Conservation (phyloP, 257 asterid species). For the Voacanga thouarsii region DNA sequence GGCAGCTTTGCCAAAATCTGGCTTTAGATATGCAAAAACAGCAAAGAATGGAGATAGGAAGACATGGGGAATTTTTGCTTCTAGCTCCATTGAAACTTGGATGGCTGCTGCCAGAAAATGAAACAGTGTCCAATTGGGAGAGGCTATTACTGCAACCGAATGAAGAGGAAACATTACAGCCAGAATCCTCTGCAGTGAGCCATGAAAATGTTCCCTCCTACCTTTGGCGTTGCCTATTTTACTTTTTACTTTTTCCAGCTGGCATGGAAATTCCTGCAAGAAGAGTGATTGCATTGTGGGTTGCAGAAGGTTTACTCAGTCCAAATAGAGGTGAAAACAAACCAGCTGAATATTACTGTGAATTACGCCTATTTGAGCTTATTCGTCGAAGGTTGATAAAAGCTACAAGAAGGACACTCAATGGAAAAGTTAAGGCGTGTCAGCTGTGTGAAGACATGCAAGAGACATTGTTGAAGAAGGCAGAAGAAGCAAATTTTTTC, state of each 20-base stretch:
- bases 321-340: not conserved
- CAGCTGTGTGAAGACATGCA: not conserved
- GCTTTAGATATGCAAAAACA: too few relatives aligned
- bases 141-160: not conserved
- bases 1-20: too few relatives aligned
- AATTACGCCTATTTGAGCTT: constrained; percentile 1
- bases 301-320: constrained; percentile 20
- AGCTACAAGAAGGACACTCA: not conserved
- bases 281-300: constrained; percentile 28
- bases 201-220: not conserved
- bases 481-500: constrained; percentile 3
- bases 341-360: constrained; percentile 14
- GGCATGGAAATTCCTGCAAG: constrained; percentile 14
- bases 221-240: constrained; percentile 11
- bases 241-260: constrained; percentile 21
- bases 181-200: not conserved
- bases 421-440: constrained; percentile 16
- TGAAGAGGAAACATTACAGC: not conserved
- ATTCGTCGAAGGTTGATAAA: not conserved
- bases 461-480: not conserved
- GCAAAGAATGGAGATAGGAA: too few relatives aligned
- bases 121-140: not conserved
- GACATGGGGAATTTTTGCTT: too few relatives aligned
- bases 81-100: not conserved
- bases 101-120: not conserved